Conservation (phyloP, 164 flowering plant species). For the Dillenia suffruticosa region DNA sequence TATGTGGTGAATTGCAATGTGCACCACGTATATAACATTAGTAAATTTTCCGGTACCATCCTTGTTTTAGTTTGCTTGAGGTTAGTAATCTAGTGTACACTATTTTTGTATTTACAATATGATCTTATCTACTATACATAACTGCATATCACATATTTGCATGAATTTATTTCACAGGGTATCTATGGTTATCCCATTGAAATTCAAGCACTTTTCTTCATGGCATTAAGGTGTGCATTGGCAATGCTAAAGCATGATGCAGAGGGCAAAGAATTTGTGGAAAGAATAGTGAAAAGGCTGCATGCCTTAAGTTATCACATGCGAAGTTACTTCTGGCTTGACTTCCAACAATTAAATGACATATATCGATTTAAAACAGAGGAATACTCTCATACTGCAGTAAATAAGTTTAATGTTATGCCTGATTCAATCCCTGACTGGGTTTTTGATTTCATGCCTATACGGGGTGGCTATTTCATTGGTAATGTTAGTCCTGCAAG, state of each 20-base stretch:
- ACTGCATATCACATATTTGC: neutral
- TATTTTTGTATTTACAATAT: neutral
- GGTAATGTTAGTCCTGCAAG: constrained; percentile 73
- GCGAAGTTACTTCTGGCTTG: constrained; percentile 74
- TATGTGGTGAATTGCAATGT: too few species aligned
- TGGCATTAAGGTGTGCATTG: constrained; percentile 63
- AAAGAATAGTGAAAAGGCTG: constrained; percentile 45
- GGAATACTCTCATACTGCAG: constrained; percentile 74
- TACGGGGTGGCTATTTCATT: constrained; percentile 64
- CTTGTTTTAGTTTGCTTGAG: too few species aligned
- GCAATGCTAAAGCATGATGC: constrained; percentile 51
- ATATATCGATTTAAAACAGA: constrained; percentile 71
- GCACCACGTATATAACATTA: too few species aligned
- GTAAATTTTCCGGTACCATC: too few species aligned
- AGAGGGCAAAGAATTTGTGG: constrained; percentile 51
- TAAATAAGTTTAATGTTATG: constrained; percentile 24
- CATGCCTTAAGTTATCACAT: constrained; percentile 73
- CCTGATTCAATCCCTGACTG: constrained; percentile 68
- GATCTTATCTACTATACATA: too few species aligned
- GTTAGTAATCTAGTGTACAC: neutral
- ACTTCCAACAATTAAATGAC: constrained; percentile 63
- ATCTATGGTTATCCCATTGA: constrained; percentile 75
- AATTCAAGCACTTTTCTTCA: constrained; percentile 74
- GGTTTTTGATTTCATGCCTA: constrained; percentile 75
- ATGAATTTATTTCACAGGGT: constrained; percentile 34